Conservation (phyloP, 495 filamentous ascomycete genomes). For the Penicillium ucsense region DNA sequence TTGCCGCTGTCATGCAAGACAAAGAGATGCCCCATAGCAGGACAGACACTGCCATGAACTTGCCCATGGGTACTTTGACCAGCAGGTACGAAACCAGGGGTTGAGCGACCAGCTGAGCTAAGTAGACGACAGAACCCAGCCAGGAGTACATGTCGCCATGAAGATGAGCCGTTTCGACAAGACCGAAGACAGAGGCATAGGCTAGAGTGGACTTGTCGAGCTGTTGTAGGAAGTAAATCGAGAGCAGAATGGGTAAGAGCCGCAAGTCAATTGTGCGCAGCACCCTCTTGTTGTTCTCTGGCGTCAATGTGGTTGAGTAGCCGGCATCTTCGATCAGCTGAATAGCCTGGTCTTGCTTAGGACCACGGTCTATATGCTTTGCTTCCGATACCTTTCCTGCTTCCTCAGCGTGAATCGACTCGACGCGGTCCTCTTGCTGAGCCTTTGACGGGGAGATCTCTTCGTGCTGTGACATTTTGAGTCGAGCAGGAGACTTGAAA, state of each 20-base stretch:
- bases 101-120: constrained; percentile 41
- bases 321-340: constrained; percentile 34
- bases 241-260: constrained; percentile 39
- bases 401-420: constrained; percentile 19
- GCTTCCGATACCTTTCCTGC: constrained; percentile 3
- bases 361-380: not conserved
- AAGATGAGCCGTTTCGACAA: constrained; percentile 34
- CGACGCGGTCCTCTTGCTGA: constrained; percentile 29
- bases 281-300: constrained; percentile 44
- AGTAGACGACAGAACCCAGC: constrained; percentile 41
- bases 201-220: constrained; percentile 50
- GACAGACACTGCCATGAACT: constrained; percentile 49
- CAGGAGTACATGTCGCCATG: constrained; percentile 43
- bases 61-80: constrained; percentile 31
- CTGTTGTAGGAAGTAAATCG: constrained; percentile 41
- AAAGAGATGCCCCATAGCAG: constrained; percentile 50
- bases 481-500: not conserved
- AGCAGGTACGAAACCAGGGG: constrained; percentile 29
- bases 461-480: constrained; percentile 16
- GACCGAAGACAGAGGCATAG: constrained; percentile 44
- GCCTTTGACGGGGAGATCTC: constrained; percentile 12
- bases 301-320: constrained; percentile 33
- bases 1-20: constrained; percentile 46
- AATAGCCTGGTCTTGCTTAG: constrained; percentile 33
- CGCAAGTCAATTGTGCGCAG: constrained; percentile 45